Conservation (phyloP, 345 rosid species). For the Brassica juncea region DNA sequence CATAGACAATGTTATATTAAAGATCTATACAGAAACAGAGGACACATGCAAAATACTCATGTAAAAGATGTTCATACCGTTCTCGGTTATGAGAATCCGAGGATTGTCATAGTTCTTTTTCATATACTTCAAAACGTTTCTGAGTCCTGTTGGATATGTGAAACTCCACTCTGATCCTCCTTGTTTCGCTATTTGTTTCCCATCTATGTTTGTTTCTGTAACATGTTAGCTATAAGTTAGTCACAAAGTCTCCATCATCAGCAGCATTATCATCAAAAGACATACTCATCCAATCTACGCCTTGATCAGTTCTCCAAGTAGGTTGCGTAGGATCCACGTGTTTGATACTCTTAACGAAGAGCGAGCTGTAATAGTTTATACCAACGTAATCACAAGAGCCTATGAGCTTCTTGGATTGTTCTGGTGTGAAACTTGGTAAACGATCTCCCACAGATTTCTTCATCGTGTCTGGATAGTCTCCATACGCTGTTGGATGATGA, state of each 20-base stretch:
- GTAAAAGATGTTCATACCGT: conserved; percentile 24
- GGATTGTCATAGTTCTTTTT: conserved; percentile 37
- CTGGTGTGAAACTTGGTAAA: conserved; percentile 58
- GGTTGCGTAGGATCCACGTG: conserved; percentile 37
- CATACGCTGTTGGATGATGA: conserved; percentile 52
- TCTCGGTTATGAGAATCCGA: conserved; percentile 31
- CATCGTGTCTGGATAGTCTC: conserved; percentile 67
- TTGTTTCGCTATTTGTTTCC: conserved; percentile 40
- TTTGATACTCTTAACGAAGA: conserved; percentile 34
- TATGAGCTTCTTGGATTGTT: conserved; percentile 46
- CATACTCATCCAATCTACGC: conserved; percentile 42
- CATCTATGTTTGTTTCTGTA: conserved; percentile 40
- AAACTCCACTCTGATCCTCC: conserved; percentile 48
- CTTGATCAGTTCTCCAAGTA: conserved; percentile 44
- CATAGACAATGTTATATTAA: neutral
- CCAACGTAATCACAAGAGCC: conserved; percentile 64
- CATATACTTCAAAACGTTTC: conserved; percentile 39
- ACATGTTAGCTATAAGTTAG: conserved; percentile 3
- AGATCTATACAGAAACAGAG: neutral
- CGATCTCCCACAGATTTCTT: conserved; percentile 46
- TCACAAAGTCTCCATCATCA: neutral
- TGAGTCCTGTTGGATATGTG: conserved; percentile 41
- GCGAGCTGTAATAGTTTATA: conserved; percentile 59
- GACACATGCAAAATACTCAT: neutral
- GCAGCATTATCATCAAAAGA: neutral